Conservation (phyloP, 495 filamentous ascomycete species). For the Penicillium psychrofluorescens region DNA sequence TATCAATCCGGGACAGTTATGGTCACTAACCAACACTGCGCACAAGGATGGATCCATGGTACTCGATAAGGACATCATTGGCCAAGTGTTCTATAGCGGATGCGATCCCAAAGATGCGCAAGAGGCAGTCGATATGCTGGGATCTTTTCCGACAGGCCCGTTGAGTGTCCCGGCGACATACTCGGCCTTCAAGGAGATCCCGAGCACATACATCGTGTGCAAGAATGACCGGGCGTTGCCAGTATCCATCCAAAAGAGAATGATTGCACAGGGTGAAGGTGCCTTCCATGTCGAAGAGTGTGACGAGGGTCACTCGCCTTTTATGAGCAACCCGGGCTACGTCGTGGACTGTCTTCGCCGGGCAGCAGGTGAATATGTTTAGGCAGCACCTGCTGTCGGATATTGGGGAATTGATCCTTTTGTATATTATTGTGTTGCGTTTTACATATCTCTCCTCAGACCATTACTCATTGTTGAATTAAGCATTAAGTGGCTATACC, state of each 20-base stretch:
- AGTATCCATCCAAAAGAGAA: slow-evolving; percentile 11
- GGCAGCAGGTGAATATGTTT: slow-evolving; percentile 12
- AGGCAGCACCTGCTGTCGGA: not conserved
- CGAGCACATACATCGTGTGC: slow-evolving; percentile 28
- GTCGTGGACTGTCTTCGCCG: slow-evolving; percentile 18
- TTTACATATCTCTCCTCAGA: no score
- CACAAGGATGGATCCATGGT: slow-evolving; percentile 20
- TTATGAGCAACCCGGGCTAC: slow-evolving; percentile 19
- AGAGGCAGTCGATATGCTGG: slow-evolving; percentile 13
- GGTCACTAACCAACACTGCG: not conserved
- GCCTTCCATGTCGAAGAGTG: slow-evolving; percentile 19
- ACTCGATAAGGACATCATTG: slow-evolving; percentile 6
- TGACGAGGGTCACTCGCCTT: slow-evolving; percentile 23
- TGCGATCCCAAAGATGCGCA: slow-evolving; percentile 15
- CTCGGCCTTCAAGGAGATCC: slow-evolving; percentile 19
- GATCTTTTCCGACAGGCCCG: slow-evolving; percentile 17
- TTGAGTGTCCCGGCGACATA: slow-evolving; percentile 21
- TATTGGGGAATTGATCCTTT: no score
- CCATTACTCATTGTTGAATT: no score
- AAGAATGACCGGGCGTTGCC: slow-evolving; percentile 26
- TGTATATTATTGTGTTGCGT: no score
- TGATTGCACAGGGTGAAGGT: slow-evolving; percentile 19
- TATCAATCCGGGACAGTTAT: no score
- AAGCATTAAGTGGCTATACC: no score
- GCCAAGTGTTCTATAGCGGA: slow-evolving; percentile 16